A percentile compares a stretch with the other conserved stretches of the same genome.
These are phyloP conservation scores for Obelidium mucronatum DNA, from an alignment of 192 early-diverging fungal genomes.

Conservation along the genomic window DNA sequence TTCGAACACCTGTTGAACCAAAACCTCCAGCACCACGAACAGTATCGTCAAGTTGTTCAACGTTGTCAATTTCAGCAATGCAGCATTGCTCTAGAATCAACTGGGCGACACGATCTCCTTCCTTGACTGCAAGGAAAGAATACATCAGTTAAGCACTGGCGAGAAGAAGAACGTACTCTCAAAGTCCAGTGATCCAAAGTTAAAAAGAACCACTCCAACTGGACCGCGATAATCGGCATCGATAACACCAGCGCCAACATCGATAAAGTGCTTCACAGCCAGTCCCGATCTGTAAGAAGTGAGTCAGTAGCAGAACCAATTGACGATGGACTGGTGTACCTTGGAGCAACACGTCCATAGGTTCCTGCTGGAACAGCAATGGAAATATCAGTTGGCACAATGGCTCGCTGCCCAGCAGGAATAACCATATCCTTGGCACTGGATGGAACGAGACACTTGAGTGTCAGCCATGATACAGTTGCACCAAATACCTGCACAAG, in stretches of 20 bases:
- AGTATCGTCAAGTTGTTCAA: slow-evolving; percentile 63
- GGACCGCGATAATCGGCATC: slow-evolving; percentile 92
- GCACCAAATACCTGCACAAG: slow-evolving; percentile 62
- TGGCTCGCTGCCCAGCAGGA: slow-evolving; percentile 75
- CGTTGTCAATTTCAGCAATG: slow-evolving; percentile 80
- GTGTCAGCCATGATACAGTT: background rate
- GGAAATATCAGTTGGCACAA: slow-evolving; percentile 87
- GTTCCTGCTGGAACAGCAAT: slow-evolving; percentile 86
- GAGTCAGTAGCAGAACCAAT: slow-evolving; percentile 11
- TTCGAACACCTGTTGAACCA: slow-evolving; percentile 57
- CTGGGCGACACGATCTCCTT: slow-evolving; percentile 96
- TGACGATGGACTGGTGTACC: too few relatives aligned
- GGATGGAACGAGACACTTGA: slow-evolving; percentile 9
- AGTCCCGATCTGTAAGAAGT: slow-evolving; percentile 60
- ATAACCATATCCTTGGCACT: slow-evolving; percentile 58
- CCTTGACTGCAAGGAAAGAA: slow-evolving; percentile 58
- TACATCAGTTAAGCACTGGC: background rate
- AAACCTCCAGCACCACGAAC: slow-evolving; percentile 60
- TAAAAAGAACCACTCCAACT: slow-evolving; percentile 87
- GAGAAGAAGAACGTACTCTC: slow-evolving; percentile 44
- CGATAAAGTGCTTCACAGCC: slow-evolving; percentile 88
- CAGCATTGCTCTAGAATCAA: slow-evolving; percentile 88
- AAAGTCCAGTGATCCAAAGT: slow-evolving; percentile 78
- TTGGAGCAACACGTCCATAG: slow-evolving; percentile 95
- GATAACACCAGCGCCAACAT: slow-evolving; percentile 90